Base-by-base conservation (phyloP, 1,284 basidiomycete genomes). In the Jaminaea rosea region DNA sequence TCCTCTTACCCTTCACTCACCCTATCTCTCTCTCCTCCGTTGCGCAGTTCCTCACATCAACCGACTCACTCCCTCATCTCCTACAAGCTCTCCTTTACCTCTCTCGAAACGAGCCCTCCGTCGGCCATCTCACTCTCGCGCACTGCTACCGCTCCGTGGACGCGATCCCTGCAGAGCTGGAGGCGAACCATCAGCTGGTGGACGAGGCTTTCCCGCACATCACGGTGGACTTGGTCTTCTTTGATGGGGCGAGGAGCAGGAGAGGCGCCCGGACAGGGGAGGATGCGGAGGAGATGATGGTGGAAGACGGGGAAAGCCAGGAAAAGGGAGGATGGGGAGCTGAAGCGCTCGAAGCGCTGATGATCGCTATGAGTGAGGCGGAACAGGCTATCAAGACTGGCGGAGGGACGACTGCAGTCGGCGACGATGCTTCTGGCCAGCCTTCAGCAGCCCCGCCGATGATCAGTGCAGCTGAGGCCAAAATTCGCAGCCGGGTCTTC, bases 101-200 rank as follows among this genome's bases (percentile, higher is more conserved):
- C 15, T 13, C 19, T 13, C 17, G 23, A n/a, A 85, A 84, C 62
- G 84, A 86, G 70, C 81, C 82, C 52, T 84, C 84, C 0, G 79
- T 82, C 0, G 78, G 79, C 59, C 63, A 85, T 6, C 32, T 48
- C 56, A 84, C 83, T 72, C 78, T 86, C 27, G 78, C 83, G 1
- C 83, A 85, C 63, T 84, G 84, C 61, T 78, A 79, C 52, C 77
- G 80, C 39, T 74, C 76, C 37, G 79, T 80, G 56, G 71, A 75
- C 1, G 79, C 77, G 1, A 65, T 75, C 34, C 72, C 74, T 0
- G 62, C 69, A 9, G 73, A 75, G 49, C 55, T 75, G 26, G 70
- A 73, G 48, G 69, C 69, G 13, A 74, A 73, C 21, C 59, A 59
- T 45, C 65, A 67, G 47, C 47, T 66, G 28, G 60, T 63, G 11